Conservation (phyloP, 1,284 basidiomycete species). For the Volvariella volvacea region DNA sequence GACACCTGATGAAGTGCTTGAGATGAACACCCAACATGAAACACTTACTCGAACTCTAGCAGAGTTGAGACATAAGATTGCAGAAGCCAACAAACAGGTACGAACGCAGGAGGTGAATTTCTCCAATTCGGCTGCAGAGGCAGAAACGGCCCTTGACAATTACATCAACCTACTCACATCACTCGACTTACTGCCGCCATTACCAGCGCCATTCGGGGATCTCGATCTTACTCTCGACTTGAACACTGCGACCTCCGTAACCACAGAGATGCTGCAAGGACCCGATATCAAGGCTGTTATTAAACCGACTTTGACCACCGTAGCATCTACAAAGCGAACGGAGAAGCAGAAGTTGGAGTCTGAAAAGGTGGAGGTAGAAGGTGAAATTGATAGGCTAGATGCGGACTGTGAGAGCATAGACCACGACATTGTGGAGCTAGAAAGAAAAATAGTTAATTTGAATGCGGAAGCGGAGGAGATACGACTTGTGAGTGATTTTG, state of each 20-base stretch:
- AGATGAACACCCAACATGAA: slow-evolving; percentile 84
- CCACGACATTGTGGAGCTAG: slow-evolving; percentile 61
- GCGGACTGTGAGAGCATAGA: slow-evolving; percentile 73
- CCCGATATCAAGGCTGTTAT: slow-evolving; percentile 61
- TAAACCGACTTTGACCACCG: slow-evolving; percentile 62
- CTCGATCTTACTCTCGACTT: slow-evolving; percentile 70
- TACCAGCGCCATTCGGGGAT: slow-evolving; percentile 59
- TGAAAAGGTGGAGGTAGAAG: slow-evolving; percentile 69
- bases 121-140: slow-evolving; percentile 67
- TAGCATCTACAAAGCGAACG: slow-evolving; percentile 63
- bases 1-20: slow-evolving; percentile 75
- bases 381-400: slow-evolving; percentile 71
- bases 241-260: slow-evolving; percentile 65
- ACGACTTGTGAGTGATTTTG: slow-evolving; percentile 50
- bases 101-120: slow-evolving; percentile 75
- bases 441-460: slow-evolving; percentile 59
- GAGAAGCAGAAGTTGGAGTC: slow-evolving; percentile 66
- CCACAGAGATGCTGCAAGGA: slow-evolving; percentile 57
- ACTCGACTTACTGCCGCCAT: slow-evolving; percentile 68
- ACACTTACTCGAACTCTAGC: slow-evolving; percentile 62
- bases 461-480: slow-evolving; percentile 76
- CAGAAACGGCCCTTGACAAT: slow-evolving; percentile 72
- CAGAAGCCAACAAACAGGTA: slow-evolving; percentile 62
- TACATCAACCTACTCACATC: slow-evolving; percentile 68
- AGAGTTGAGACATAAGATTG: slow-evolving; percentile 68